Evolutionary conservation across 176 grass and related monocot species (phyloP), one percentile per base, ranked within the genome.

Genomic region (Eleusine coracana): DNA sequence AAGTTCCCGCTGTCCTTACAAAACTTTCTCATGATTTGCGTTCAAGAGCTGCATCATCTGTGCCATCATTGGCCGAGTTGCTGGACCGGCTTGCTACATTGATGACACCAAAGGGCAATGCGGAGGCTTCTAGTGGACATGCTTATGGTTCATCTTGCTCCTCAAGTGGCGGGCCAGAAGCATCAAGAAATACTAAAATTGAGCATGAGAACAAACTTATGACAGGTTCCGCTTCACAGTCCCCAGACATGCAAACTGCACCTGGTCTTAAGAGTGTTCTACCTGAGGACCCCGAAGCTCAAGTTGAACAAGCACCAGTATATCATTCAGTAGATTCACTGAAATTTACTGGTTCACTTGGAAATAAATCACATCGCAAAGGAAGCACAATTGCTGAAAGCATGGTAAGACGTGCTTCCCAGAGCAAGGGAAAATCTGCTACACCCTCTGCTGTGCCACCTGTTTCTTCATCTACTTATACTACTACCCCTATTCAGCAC

Each of bases 61-160:
- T 79, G 54, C 77, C 92, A 11, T 45, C 79, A 84, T 70, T 82
- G 25, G 75, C 65, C 52, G 84, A 94, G 45, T 78, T 89, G n/a
- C 59, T 89, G 61, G 79, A 86, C 39, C 31, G 54, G 14, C 25
- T 92, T 6, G 66, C 83, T 48, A 85, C 91, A 78, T 21, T 92
- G 66, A 27, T 80, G 16, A 14, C 82, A 87, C 80, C 68, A 81
- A 89, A 58, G 59, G 78, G 78, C 39, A 68, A 51, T n/a, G 40
- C 65, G 36, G 52, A 76, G n/a, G 72, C 84, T 68, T 60, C 83
- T 67, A 84, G 65, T 80, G 79, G 56, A n/a, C 75, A 69, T 56
- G 20, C 37, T 69, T 74, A 86, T 74, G n/a, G 29, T 82, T 78
- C 68, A 63, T 84, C 81, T 71, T 59, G 68, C 28, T 75, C 84